Evolutionary conservation across 169 alveolate species (phyloP).

Genomic region (Plasmodium yoelii): DNA sequence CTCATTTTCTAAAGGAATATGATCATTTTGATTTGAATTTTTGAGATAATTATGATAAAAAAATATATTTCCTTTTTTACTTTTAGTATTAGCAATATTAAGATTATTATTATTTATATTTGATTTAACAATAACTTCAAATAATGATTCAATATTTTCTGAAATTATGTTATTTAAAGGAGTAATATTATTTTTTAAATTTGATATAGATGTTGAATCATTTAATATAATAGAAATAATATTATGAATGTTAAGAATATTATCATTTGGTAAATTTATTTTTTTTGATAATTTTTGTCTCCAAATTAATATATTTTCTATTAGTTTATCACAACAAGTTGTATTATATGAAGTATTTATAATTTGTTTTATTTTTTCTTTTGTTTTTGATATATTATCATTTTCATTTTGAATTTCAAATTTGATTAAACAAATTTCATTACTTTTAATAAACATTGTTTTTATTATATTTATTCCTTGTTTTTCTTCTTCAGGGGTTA

Average conservation of each 20-base stretch:
- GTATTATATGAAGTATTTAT: constrained; percentile 35
- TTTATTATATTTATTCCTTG: constrained; percentile 41
- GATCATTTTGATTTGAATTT: constrained; percentile 1
- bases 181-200: constrained; percentile 45
- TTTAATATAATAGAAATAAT: constrained; percentile 61
- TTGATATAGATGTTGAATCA: constrained; percentile 47
- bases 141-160: constrained; percentile 60
- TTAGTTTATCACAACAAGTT: constrained; percentile 26
- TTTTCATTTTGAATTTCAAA: constrained; percentile 19
- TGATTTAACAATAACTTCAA: constrained; percentile 47
- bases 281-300: constrained; percentile 55
- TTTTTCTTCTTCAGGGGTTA: constrained; percentile 49
- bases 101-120: constrained; percentile 1
- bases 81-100: too few species aligned
- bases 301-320: constrained; percentile 41
- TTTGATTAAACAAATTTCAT: constrained; percentile 9
- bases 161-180: constrained; percentile 39
- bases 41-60: constrained; percentile 35
- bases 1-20: not conserved
- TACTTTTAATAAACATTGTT: constrained; percentile 42
- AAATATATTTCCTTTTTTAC: constrained; percentile 7
- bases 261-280: constrained; percentile 42
- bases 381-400: constrained; percentile 40
- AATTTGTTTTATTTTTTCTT: constrained; percentile 48
- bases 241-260: constrained; percentile 58